phyloP scores from a whole-genome alignment of 257 asterid genomes.

The Nicotiana undulata region DNA sequence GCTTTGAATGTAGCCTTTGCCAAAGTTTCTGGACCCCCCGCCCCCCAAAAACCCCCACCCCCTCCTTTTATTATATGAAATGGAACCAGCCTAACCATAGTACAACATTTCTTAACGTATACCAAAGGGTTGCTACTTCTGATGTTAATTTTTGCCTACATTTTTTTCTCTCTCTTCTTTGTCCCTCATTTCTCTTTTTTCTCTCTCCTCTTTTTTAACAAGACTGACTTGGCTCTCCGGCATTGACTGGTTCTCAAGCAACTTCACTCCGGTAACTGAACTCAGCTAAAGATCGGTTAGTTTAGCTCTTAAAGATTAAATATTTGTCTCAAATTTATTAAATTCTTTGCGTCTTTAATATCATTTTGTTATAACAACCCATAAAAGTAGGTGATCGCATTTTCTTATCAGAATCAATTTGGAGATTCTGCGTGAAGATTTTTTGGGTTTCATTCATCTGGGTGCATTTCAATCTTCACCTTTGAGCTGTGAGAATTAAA shows the following conservation, averaged over 20 bases:
- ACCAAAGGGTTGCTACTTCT: slow-evolving; percentile 12
- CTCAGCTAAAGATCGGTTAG: slow-evolving; percentile 50
- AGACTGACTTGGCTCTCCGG: slow-evolving; percentile 53
- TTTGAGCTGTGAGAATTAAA: slow-evolving; percentile 31
- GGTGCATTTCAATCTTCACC: slow-evolving; percentile 21
- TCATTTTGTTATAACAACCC: slow-evolving; percentile 11
- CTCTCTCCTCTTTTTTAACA: slow-evolving; percentile 23
- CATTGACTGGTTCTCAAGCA: slow-evolving; percentile 42
- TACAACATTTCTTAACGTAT: slow-evolving; percentile 16
- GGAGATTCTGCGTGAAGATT: slow-evolving; percentile 23
- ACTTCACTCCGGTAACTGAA: slow-evolving; percentile 28
- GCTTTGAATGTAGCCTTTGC: slow-evolving; percentile 20
- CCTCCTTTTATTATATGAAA: neutral
- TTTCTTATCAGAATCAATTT: slow-evolving; percentile 4
- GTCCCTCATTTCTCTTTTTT: slow-evolving; percentile 14
- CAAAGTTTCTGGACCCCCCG: neutral
- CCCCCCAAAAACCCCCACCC: neutral
- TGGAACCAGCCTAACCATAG: slow-evolving; percentile 21
- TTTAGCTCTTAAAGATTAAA: slow-evolving; percentile 19
- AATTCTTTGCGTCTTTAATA: neutral
- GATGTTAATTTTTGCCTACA: slow-evolving; percentile 6
- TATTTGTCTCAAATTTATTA: neutral
- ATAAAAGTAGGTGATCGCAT: slow-evolving; percentile 33
- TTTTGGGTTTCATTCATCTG: slow-evolving; percentile 25
- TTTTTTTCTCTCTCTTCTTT: slow-evolving; percentile 17